These are phyloP conservation scores for Blastomyces emzantsi DNA, from an alignment of 2,329 filamentous ascomycete species.

Conservation along the genomic window DNA sequence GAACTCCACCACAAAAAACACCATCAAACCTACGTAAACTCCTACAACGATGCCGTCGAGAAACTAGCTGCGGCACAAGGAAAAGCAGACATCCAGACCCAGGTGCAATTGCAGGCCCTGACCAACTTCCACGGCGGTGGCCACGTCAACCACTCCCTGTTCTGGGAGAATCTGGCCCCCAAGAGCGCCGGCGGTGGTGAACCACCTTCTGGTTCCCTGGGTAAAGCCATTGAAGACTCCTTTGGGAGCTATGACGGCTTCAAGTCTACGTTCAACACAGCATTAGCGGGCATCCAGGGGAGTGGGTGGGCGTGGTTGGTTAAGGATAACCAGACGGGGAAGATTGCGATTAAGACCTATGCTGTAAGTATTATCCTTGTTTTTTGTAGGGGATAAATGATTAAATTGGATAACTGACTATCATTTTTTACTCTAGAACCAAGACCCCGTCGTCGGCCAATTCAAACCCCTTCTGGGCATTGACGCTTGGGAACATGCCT, in stretches of 20 bases:
- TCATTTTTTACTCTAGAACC: constrained; percentile 46
- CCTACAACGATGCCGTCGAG: constrained; percentile 71
- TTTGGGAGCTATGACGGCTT: constrained; percentile 52
- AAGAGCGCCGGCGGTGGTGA: constrained; percentile 54
- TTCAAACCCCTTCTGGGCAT: constrained; percentile 76
- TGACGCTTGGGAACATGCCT: constrained; percentile 94
- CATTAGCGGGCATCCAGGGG: constrained; percentile 56
- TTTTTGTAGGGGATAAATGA: neutral
- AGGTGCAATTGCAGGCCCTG: constrained; percentile 50
- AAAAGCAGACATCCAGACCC: constrained; percentile 46
- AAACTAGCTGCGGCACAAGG: constrained; percentile 54
- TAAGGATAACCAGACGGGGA: constrained; percentile 52
- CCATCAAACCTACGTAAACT: constrained; percentile 88
- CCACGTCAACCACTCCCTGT: constrained; percentile 55
- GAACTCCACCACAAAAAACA: constrained; percentile 91
- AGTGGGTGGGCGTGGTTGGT: constrained; percentile 57
- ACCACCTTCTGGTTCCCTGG: constrained; percentile 50
- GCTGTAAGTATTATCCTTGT: constrained; percentile 36
- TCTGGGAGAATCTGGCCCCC: constrained; percentile 60
- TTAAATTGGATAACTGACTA: neutral
- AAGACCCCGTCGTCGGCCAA: constrained; percentile 79
- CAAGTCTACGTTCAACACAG: constrained; percentile 56
- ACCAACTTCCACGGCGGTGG: constrained; percentile 59
- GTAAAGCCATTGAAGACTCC: constrained; percentile 49
- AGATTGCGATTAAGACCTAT: constrained; percentile 54